phyloP scores from a whole-genome alignment of 2,329 filamentous ascomycete genomes.

The Fusarium camptoceras region DNA sequence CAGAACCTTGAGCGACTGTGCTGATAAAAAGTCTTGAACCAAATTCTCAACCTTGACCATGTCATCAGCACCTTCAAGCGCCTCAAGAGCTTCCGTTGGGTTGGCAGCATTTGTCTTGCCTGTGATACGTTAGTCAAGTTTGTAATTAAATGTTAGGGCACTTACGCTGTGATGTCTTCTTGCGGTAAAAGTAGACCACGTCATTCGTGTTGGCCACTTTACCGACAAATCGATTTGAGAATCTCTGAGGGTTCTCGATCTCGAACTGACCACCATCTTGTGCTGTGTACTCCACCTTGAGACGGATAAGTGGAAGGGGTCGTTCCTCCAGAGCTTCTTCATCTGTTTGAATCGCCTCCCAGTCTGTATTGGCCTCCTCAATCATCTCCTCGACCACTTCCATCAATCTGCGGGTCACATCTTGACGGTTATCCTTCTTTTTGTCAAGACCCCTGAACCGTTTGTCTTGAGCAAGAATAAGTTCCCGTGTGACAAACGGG shows the following conservation, averaged over 20 bases:
- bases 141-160: not conserved
- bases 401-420: slow-evolving; percentile 82
- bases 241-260: slow-evolving; percentile 93
- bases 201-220: slow-evolving; percentile 94
- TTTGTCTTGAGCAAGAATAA: slow-evolving; percentile 79
- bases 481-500: slow-evolving; percentile 88
- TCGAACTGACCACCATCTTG: slow-evolving; percentile 88
- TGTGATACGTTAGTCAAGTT: slow-evolving; percentile 27
- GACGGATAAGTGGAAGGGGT: slow-evolving; percentile 85
- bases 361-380: slow-evolving; percentile 82
- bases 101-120: slow-evolving; percentile 58
- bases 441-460: slow-evolving; percentile 82
- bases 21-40: slow-evolving; percentile 86
- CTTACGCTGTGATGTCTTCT: slow-evolving; percentile 72
- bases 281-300: slow-evolving; percentile 91
- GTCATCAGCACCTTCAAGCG: slow-evolving; percentile 64
- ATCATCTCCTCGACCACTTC: slow-evolving; percentile 88
- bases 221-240: slow-evolving; percentile 91
- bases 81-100: slow-evolving; percentile 72
- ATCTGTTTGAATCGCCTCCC: slow-evolving; percentile 80
- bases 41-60: slow-evolving; percentile 88
- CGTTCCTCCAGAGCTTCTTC: slow-evolving; percentile 68
- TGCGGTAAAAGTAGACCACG: slow-evolving; percentile 91
- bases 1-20: slow-evolving; percentile 90
- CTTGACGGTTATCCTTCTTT: slow-evolving; percentile 83